Percentiles rank a stretch among this genome's conserved stretches.
Conservation (phyloP, 2,329 filamentous ascomycete species). For the Paraconiothyrium sp. region DNA sequence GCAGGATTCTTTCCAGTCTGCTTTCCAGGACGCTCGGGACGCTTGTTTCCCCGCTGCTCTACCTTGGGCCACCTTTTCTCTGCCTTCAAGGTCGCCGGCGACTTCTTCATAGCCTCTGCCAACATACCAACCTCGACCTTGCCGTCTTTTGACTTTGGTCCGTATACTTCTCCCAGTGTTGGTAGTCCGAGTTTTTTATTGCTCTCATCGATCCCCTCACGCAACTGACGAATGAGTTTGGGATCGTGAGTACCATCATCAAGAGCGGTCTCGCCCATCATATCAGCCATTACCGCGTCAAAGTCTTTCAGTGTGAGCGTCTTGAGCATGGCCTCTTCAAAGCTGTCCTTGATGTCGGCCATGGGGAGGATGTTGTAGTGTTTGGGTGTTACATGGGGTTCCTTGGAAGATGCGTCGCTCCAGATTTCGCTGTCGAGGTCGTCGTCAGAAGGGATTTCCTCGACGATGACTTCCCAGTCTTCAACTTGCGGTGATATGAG, state of each 20-base stretch:
- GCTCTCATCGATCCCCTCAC: not conserved
- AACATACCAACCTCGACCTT: not conserved
- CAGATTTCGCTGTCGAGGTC: not conserved
- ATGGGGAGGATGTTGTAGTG: not conserved
- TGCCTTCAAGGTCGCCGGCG: not conserved
- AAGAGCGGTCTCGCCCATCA: not conserved
- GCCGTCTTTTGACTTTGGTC: not conserved
- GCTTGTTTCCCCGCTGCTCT: not conserved
- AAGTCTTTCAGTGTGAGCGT: not conserved
- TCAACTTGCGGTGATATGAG: not conserved
- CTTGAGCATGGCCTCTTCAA: not conserved
- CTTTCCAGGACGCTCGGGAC: not conserved
- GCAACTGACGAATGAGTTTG: not conserved
- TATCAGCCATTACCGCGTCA: not conserved
- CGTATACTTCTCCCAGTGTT: not conserved
- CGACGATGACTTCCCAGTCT: not conserved
- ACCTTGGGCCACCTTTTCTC: too few relatives aligned
- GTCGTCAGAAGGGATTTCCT: not conserved
- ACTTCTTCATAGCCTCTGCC: not conserved
- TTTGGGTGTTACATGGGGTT: not conserved
- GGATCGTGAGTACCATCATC: not conserved
- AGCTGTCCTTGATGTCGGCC: not conserved
- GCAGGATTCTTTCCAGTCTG: not conserved
- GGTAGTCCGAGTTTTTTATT: not conserved
- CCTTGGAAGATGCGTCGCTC: not conserved